These are phyloP conservation scores for Crucihimalaya himalaica DNA, from an alignment of 345 rosid species.

Conservation along the genomic window DNA sequence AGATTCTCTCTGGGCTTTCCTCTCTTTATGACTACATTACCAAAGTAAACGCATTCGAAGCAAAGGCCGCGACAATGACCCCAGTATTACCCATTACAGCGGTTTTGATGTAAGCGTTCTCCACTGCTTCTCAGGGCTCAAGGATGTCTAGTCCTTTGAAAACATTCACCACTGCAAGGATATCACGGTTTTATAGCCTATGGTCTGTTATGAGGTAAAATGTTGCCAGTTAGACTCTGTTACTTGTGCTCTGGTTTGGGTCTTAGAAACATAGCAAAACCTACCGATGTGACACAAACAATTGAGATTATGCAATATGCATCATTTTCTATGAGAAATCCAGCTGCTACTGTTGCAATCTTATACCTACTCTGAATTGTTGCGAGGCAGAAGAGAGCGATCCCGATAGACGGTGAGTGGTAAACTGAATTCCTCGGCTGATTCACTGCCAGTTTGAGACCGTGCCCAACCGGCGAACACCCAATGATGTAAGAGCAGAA, in stretches of 20 bases:
- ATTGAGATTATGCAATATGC: not conserved
- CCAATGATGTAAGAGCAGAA: constrained; percentile 72
- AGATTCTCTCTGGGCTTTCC: constrained; percentile 31
- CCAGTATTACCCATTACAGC: constrained; percentile 17
- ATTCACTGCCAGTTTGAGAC: constrained; percentile 78
- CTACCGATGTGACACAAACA: constrained; percentile 13
- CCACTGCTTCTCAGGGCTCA: constrained; percentile 15
- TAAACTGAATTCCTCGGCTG: constrained; percentile 52
- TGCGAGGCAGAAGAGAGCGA: constrained; percentile 72
- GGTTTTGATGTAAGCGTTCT: constrained; percentile 57
- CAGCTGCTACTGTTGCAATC: not conserved
- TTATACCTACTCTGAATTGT: constrained; percentile 70
- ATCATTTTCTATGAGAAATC: not conserved
- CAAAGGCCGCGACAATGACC: constrained; percentile 19
- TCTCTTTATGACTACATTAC: constrained; percentile 40
- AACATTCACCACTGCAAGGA: not conserved
- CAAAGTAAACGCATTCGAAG: constrained; percentile 42
- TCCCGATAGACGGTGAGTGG: constrained; percentile 69
- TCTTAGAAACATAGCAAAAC: constrained; percentile 13
- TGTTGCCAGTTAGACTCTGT: constrained; percentile 12
- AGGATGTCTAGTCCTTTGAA: constrained; percentile 14
- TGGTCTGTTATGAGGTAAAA: not conserved
- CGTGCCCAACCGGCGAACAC: constrained; percentile 87
- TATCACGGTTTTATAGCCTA: constrained; percentile 1
- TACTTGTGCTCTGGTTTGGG: constrained; percentile 16